Conservation (phyloP, 148 eudicot species). For the Rhododendron griersonianum region DNA sequence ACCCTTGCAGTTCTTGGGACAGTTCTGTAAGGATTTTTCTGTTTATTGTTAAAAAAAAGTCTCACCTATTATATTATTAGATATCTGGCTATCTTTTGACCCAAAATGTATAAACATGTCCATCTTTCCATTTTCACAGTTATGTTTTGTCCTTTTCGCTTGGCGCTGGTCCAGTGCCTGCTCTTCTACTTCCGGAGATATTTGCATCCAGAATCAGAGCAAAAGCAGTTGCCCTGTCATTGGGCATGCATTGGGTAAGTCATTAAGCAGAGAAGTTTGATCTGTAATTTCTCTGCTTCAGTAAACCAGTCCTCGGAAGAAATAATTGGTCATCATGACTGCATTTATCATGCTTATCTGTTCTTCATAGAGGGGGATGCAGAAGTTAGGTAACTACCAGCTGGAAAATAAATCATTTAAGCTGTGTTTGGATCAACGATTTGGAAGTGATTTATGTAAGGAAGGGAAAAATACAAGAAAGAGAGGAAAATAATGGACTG, state of each 20-base stretch:
- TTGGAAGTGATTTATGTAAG: neutral
- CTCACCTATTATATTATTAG: neutral
- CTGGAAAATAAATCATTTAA: neutral
- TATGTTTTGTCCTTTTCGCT: constrained; percentile 90
- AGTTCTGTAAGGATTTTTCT: constrained; percentile 61
- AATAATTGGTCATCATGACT: neutral
- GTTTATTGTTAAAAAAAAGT: neutral
- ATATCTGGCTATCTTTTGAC: neutral
- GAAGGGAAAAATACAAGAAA: neutral
- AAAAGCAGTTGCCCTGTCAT: constrained; percentile 92
- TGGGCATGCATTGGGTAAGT: constrained; percentile 99
- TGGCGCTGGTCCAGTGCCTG: constrained; percentile 99
- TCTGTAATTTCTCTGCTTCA: neutral
- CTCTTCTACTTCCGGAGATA: constrained; percentile 92
- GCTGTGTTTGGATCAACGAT: neutral
- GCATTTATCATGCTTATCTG: neutral
- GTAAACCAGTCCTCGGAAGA: neutral
- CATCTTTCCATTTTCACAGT: constrained; percentile 30
- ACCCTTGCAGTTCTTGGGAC: constrained; percentile 88
- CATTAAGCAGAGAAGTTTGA: neutral
- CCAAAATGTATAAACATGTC: neutral
- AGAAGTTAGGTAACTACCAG: neutral
- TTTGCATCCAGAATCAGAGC: constrained; percentile 97
- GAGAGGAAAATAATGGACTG: neutral
- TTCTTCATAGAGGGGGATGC: neutral